Percentiles rank a stretch among this genome's conserved stretches.
Conservation (phyloP, 352 stramenopile genomes). For the Phytophthora sojae region DNA sequence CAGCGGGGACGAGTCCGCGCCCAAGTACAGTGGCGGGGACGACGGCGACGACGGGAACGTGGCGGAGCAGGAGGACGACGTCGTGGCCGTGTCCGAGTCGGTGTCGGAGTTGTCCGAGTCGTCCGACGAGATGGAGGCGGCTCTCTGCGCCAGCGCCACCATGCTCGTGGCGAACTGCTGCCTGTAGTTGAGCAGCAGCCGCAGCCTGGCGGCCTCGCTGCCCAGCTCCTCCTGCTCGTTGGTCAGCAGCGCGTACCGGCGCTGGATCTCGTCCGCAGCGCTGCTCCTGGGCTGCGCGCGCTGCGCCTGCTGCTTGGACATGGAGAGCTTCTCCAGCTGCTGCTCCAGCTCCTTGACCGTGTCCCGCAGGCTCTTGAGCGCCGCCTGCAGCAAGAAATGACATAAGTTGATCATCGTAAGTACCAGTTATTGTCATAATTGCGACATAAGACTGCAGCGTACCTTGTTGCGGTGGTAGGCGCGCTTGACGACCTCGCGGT, state of each 20-base stretch:
- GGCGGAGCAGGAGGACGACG: constrained; percentile 18
- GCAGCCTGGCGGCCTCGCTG: constrained; percentile 49
- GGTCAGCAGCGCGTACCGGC: constrained; percentile 45
- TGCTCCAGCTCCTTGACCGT: constrained; percentile 64
- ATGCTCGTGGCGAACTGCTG: constrained; percentile 53
- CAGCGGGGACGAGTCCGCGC: background rate
- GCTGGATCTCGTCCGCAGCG: constrained; percentile 37
- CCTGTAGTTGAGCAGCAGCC: constrained; percentile 48
- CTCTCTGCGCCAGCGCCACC: constrained; percentile 27
- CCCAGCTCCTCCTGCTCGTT: constrained; percentile 53
- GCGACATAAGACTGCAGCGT: background rate
- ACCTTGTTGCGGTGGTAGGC: constrained; percentile 82
- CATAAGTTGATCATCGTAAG: constrained; percentile 19
- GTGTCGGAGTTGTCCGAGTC: constrained; percentile 34
- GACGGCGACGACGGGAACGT: constrained; percentile 7
- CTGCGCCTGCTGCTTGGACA: constrained; percentile 18
- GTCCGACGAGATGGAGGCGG: constrained; percentile 25
- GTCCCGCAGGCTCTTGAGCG: constrained; percentile 57
- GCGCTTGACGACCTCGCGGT: constrained; percentile 78
- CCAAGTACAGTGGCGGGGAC: constrained; percentile 2
- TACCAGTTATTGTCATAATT: background rate
- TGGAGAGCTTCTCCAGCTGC: constrained; percentile 53
- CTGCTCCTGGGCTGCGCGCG: background rate
- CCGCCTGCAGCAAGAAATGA: constrained; percentile 36
- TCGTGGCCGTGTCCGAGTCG: constrained; percentile 41